These are phyloP conservation scores for Verticillium isaacii DNA, from an alignment of 2,329 filamentous ascomycete genomes.

Conservation along the genomic window DNA sequence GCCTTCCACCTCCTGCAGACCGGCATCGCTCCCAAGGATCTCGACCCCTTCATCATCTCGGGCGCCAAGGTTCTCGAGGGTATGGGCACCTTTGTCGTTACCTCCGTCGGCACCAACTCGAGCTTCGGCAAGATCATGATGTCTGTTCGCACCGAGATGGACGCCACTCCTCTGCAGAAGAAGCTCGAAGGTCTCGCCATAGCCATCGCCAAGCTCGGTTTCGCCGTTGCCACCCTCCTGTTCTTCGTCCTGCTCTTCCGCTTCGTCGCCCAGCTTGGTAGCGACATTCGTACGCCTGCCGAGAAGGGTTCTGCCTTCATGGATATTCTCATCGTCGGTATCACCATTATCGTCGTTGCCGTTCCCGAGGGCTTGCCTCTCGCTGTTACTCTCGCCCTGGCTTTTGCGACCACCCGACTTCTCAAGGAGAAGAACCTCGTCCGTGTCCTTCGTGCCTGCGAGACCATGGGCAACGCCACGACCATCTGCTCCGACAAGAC, in stretches of 20 bases:
- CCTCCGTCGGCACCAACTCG: constrained; percentile 51
- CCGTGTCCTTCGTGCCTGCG: constrained; percentile 61
- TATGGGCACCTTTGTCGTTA: constrained; percentile 49
- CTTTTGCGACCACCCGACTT: constrained; percentile 66
- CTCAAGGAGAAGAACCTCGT: constrained; percentile 68
- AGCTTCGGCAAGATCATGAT: constrained; percentile 52
- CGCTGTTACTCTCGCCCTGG: constrained; percentile 63
- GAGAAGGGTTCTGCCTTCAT: constrained; percentile 56
- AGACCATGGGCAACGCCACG: constrained; percentile 68
- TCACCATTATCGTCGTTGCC: constrained; percentile 63
- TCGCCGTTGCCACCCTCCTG: constrained; percentile 65
- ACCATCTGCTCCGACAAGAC: constrained; percentile 77
- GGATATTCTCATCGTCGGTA: constrained; percentile 59
- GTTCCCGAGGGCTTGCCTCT: constrained; percentile 63
- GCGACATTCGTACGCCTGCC: constrained; percentile 40
- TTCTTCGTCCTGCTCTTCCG: constrained; percentile 77
- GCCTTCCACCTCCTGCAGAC: constrained; percentile 51
- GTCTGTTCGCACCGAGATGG: constrained; percentile 45
- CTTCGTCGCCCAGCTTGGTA: constrained; percentile 60
- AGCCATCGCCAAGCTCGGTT: constrained; percentile 42
- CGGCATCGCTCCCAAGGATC: constrained; percentile 36
- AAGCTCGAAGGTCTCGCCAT: constrained; percentile 44
- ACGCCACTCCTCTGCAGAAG: constrained; percentile 49
- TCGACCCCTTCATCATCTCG: constrained; percentile 63
- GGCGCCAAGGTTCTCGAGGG: constrained; percentile 51